Conservation (phyloP, 345 rosid species). For the Brassica carinata region DNA sequence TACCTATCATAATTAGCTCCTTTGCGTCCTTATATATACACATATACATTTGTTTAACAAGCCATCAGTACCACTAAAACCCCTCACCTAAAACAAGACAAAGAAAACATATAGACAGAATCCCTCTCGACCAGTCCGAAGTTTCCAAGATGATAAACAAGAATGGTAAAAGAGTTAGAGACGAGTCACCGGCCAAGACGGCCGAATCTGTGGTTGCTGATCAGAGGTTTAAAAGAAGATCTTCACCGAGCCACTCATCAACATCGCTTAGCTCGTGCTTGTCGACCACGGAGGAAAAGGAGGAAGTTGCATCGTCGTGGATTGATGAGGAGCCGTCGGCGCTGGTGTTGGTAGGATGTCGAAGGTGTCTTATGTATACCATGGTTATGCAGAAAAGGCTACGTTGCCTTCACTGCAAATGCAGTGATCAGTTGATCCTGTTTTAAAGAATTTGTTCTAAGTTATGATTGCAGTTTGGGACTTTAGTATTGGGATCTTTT, state of each 20-base stretch:
- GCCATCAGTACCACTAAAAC: conserved; percentile 16
- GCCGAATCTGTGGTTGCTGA: background rate
- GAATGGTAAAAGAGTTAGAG: conserved; percentile 21
- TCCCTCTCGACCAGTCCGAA: conserved; percentile 13
- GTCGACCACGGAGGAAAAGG: conserved; percentile 32
- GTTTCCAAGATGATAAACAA: conserved; percentile 28
- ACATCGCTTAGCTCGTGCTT: conserved; percentile 26
- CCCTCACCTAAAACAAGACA: conserved; percentile 24
- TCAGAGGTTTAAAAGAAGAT: conserved; percentile 10
- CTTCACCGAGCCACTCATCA: conserved; percentile 17
- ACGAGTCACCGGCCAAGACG: background rate
- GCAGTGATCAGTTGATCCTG: background rate
- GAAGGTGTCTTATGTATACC: conserved; percentile 20
- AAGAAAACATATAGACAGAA: background rate
- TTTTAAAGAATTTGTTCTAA: background rate
- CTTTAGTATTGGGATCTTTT: background rate
- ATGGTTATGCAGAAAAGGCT: conserved; percentile 3
- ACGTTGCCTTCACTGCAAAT: conserved; percentile 22
- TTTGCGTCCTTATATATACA: conserved; percentile 14
- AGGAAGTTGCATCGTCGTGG: conserved; percentile 37
- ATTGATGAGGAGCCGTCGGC: background rate
- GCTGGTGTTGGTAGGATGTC: conserved; percentile 32
- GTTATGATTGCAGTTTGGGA: background rate
- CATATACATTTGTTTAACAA: conserved; percentile 4
- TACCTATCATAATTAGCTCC: conserved; percentile 6